Base-by-base conservation (phyloP, 1,139 yeast species). In the Meyerozyma athensensis region DNA sequence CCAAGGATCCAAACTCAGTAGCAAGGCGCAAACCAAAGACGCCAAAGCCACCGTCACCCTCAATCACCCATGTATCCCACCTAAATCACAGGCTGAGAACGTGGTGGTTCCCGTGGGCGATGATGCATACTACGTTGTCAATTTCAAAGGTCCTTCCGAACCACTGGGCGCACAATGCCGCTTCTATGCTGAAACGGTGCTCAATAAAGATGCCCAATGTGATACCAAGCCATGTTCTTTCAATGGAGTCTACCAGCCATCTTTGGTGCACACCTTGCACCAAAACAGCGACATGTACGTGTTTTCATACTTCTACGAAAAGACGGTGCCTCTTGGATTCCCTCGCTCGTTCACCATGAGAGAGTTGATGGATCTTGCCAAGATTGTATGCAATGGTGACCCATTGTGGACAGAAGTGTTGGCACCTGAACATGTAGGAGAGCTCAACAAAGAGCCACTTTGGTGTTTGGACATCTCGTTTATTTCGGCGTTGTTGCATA, bases 171-270 rank as follows among this genome's bases (percentile, higher is more conserved):
- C 80, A 34, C 95, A 86, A 61, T 92, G 99, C 65, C 79, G 97
- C 48, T 74, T 70, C 54, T 61, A 92, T 36, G 89, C 97, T 5
- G 97, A 92, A 58, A 60, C 73, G 42, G 78, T 87, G 23, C 74
- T 92, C 58, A 84, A 86, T 62, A 90, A 90, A 65, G 96, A 89
- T 30, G 72, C 76, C 10, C 78, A 72, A 44, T 92, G 99, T 69
- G 58, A 67, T 2, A 56, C 70, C 32, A 76, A 78, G 43, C 95
- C 98, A 37, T 92, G 99, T 63, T 86, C 97, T 2, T 92, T 92
- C 74, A 87, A 90, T 55, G 98, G 99, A 52, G 83, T 89, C 38
- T 95, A 92, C 59, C 98, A 92, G 67, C 99, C 99, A 5, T 83
- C 95, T 3, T 70, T 92, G 50, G 77, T 79, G 34, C 79, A 73